Evolutionary conservation across 2,329 filamentous ascomycete genomes (phyloP).

Genomic region (Aspergillus sp.): DNA sequence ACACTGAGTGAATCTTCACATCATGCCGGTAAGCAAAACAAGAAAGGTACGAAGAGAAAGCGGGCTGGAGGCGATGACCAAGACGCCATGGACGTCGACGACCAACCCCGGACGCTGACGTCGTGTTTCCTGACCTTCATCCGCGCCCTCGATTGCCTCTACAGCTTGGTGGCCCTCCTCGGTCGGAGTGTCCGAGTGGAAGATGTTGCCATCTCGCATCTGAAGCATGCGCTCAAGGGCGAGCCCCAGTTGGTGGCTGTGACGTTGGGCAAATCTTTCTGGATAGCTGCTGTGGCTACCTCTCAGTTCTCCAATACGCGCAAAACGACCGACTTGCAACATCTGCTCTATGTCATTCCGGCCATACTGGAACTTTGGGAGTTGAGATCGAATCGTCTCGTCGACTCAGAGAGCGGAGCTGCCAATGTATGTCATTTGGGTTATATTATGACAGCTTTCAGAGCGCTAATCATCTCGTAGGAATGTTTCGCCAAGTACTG

Average conservation of each 20-base stretch:
- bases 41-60: conserved; percentile 39
- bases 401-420: conserved; percentile 30
- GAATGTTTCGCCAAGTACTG: conserved; percentile 33
- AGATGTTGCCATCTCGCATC: conserved; percentile 34
- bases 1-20: conserved; percentile 29
- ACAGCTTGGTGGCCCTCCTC: conserved; percentile 27
- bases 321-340: conserved; percentile 32
- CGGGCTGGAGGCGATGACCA: conserved; percentile 24
- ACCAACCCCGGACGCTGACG: conserved; percentile 25
- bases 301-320: conserved; percentile 27
- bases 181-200: conserved; percentile 25
- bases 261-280: conserved; percentile 36
- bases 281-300: conserved; percentile 29
- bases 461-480: conserved; percentile 12
- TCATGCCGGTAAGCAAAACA: conserved; percentile 18
- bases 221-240: conserved; percentile 39
- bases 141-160: conserved; percentile 33
- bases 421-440: conserved; percentile 29
- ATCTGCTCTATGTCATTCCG: conserved; percentile 32
- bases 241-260: conserved; percentile 33
- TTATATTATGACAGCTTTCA: background rate
- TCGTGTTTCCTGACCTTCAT: conserved; percentile 34
- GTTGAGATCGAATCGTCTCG: conserved; percentile 31
- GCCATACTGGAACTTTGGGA: conserved; percentile 38
- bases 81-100: conserved; percentile 31